A percentile compares a stretch with the other conserved stretches of the same genome.
Conservation (phyloP, 2,329 filamentous ascomycete genomes). For the Cucurbitaria berberidis region DNA sequence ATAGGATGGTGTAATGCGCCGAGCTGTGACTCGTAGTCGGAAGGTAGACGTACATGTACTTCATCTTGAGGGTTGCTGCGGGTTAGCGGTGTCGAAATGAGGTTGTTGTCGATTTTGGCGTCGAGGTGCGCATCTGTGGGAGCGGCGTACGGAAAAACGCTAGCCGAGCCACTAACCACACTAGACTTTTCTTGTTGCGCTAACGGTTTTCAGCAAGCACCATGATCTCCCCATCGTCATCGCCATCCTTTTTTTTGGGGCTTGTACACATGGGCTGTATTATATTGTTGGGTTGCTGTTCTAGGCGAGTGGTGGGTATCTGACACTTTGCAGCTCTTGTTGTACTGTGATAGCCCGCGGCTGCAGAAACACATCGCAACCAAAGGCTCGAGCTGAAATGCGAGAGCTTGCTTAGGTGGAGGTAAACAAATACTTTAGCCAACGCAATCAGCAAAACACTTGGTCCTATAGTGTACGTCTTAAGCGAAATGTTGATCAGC, state of each 20-base stretch:
- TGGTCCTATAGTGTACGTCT: no score
- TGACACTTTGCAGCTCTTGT: no score
- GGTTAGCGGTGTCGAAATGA: conserved; percentile 45
- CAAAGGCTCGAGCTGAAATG: no score
- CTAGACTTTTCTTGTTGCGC: neutral
- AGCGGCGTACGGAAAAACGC: conserved; percentile 16
- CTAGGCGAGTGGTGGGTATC: no score
- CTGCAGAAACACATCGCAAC: no score
- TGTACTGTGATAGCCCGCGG: no score
- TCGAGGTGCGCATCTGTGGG: neutral
- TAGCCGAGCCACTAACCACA: conserved; percentile 18
- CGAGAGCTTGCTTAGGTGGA: no score
- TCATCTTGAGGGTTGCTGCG: conserved; percentile 75
- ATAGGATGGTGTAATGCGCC: conserved; percentile 19
- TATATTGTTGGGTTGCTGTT: no score
- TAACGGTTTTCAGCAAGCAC: neutral
- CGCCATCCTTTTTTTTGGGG: neutral
- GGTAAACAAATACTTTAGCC: no score
- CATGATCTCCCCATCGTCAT: no score
- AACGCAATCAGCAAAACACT: no score
- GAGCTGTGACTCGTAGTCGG: conserved; percentile 13
- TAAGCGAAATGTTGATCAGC: no score
- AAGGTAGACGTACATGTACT: conserved; percentile 73
- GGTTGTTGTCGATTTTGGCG: conserved; percentile 7
- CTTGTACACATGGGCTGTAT: neutral